A percentile compares a stretch with the other conserved stretches of the same genome.
Evolutionary conservation across 2,329 filamentous ascomycete species (phyloP).

Genomic region (Zymoseptoria pseudotritici): DNA sequence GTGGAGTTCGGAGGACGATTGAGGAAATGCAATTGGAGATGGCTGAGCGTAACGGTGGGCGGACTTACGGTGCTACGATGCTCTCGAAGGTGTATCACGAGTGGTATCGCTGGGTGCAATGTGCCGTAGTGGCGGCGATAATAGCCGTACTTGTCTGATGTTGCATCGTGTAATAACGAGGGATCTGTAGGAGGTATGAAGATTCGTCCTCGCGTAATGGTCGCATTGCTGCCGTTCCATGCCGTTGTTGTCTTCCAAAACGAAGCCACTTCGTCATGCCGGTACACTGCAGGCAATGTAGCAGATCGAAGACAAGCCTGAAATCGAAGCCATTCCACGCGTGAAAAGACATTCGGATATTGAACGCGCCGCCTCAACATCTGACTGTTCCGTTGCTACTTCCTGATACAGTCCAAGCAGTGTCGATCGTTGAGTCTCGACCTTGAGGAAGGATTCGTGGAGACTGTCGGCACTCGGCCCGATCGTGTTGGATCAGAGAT

Average conservation of each 20-base stretch:
- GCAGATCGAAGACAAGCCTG: not conserved
- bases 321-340: not conserved
- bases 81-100: not conserved
- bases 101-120: not conserved
- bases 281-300: not conserved
- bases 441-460: not conserved
- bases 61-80: not conserved
- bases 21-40: constrained; percentile 14
- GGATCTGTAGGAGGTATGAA: not conserved
- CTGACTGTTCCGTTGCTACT: not conserved
- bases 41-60: not conserved
- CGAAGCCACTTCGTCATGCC: not conserved
- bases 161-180: not conserved
- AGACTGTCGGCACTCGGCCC: not conserved
- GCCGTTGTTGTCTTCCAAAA: too few species aligned
- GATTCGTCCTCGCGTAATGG: not conserved
- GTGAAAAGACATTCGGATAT: not conserved
- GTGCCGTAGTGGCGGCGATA: not conserved
- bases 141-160: not conserved
- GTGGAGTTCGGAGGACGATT: constrained; percentile 16
- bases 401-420: not conserved
- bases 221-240: not conserved
- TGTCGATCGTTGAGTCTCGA: not conserved
- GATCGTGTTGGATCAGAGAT: not conserved
- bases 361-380: not conserved